Base-by-base conservation (phyloP, 331 rosid species). In the Cydonia oblonga region DNA sequence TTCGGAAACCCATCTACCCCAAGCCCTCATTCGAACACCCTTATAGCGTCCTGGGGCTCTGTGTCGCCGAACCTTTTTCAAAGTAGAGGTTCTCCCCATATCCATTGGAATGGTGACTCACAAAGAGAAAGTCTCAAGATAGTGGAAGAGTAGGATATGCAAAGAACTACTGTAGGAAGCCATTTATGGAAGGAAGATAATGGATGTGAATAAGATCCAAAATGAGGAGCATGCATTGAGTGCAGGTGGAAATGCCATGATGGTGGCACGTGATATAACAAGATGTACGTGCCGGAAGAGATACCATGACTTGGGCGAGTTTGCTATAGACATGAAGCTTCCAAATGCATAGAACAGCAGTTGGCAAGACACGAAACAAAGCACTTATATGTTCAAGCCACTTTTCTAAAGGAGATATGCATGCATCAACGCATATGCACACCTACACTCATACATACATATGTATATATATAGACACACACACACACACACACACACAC, bases 1-100 rank as follows among this genome's bases (percentile, higher is more conserved):
- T 66, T 78, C 77, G 14, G 77, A 71, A 56, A 78, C 81, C 77
- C 77, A 78, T 57, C 72, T 78, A 30, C 69, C 73, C 81, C 73
- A 64, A 29, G 63, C 72, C 38, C 77, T 66, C 81, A 42, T 65
- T 42, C 46, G 63, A 30, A 78, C 67, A 11, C 77, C 81, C 73
- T 51, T 78, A 51, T 66, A 58, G n/a, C 52, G 49, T 26, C 69
- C 26, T 20, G 46, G 19, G 56, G 44, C 30, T 72, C 71, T 72
- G 52, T 66, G 64, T 42, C n/a, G 56, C 57, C 56, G 14, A 13
- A 72, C 52, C 67, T 66, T 72, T 58, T 30, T 71, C 6, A 68
- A 53, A 16, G 23, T 65, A 38, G 81, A 72, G 62, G 73, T 65
- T 65, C 77, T 40, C 18, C 68, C 54, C 38, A 78, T 57, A 72